Conservation (phyloP, 2,329 filamentous ascomycete genomes). For the Ceratocystiopsis minuta region DNA sequence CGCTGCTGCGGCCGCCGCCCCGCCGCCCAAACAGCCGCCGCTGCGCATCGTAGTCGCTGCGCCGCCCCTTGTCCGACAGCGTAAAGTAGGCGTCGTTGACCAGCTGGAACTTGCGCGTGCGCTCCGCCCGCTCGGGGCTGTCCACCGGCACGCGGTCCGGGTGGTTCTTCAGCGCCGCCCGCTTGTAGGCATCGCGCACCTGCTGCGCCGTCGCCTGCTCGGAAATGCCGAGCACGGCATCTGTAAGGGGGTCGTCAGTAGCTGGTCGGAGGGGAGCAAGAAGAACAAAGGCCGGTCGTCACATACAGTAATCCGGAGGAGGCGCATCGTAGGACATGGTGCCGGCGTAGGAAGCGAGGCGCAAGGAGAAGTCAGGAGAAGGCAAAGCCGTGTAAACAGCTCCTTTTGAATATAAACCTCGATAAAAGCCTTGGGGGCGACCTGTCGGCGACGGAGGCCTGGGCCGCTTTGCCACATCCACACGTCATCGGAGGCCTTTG, state of each 20-base stretch:
- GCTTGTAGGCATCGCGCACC: conserved; percentile 89
- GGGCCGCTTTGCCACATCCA: too few relatives aligned
- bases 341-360: not conserved
- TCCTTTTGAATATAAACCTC: too few relatives aligned
- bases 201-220: conserved; percentile 63
- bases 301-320: conserved; percentile 42
- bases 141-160: conserved; percentile 75
- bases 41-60: conserved; percentile 70
- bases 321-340: conserved; percentile 23
- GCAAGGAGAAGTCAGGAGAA: not conserved
- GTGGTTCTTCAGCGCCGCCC: conserved; percentile 81
- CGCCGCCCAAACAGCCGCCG: conserved; percentile 28
- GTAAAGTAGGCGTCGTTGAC: conserved; percentile 27
- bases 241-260: conserved; percentile 22
- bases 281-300: not conserved
- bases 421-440: too few relatives aligned
- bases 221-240: conserved; percentile 55
- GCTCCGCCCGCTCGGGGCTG: conserved; percentile 62
- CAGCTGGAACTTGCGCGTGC: conserved; percentile 46
- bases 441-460: too few relatives aligned
- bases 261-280: conserved; percentile 1
- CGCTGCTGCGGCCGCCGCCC: not conserved
- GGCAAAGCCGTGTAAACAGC: too few relatives aligned
- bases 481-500: too few relatives aligned
- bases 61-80: conserved; percentile 61